Evolutionary conservation across 768 basidiomycete species (phyloP).

Genomic region (Lentinula raphanica): DNA sequence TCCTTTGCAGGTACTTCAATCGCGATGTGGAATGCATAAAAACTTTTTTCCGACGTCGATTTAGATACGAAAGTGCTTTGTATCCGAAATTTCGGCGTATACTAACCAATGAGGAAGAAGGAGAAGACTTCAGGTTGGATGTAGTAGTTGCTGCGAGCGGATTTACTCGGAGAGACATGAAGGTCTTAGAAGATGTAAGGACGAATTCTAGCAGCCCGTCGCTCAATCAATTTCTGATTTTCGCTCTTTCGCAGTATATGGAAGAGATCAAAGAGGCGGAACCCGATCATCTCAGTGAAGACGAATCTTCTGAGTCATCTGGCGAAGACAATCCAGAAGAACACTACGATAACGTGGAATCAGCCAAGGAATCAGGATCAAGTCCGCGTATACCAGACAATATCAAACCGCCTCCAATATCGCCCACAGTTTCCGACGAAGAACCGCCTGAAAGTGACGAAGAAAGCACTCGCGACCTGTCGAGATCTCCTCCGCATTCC

Average conservation of each 20-base stretch:
- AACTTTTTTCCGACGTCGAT: constrained; percentile 85
- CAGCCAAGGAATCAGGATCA: constrained; percentile 35
- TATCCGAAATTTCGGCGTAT: constrained; percentile 82
- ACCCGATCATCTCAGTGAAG: constrained; percentile 17
- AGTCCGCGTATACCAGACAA: constrained; percentile 19
- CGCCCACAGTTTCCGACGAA: neutral
- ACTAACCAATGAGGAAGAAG: constrained; percentile 40
- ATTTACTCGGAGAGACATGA: constrained; percentile 80
- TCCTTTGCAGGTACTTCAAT: constrained; percentile 96
- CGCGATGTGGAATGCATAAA: constrained; percentile 96
- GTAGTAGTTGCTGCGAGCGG: constrained; percentile 93
- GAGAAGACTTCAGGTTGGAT: constrained; percentile 71
- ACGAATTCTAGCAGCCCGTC: no score
- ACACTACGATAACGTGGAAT: constrained; percentile 24
- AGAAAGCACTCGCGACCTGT: constrained; percentile 23
- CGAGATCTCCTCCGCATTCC: constrained; percentile 50
- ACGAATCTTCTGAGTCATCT: neutral
- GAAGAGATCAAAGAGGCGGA: constrained; percentile 30
- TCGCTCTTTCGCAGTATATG: constrained; percentile 51
- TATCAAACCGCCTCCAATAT: neutral
- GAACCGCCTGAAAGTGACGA: neutral
- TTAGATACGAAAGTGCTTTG: constrained; percentile 85
- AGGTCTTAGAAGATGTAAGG: constrained; percentile 78
- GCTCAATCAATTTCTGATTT: no score
- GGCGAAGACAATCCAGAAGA: constrained; percentile 10